phyloP scores from a whole-genome alignment of 2,329 filamentous ascomycete genomes.

The Aplosporella prunicola region DNA sequence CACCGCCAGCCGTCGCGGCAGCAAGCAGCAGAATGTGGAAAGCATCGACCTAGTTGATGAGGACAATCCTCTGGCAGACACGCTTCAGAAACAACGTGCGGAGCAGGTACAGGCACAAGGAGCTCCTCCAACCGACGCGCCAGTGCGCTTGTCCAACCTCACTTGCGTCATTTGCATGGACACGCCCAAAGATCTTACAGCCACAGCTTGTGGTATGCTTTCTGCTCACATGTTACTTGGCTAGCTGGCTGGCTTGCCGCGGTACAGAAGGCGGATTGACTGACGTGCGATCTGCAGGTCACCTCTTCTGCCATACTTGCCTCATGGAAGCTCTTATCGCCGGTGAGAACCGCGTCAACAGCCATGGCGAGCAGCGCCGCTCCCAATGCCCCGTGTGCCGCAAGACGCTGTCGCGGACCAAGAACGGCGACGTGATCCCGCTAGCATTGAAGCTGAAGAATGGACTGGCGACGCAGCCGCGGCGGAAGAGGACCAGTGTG shows the following conservation, averaged over 20 bases:
- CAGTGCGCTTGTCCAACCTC: slow-evolving; percentile 37
- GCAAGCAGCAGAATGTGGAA: slow-evolving; percentile 25
- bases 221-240: no score
- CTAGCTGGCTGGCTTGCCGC: no score
- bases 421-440: slow-evolving; percentile 30
- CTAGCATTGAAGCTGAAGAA: slow-evolving; percentile 6
- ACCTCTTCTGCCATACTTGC: slow-evolving; percentile 56
- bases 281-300: slow-evolving; percentile 44
- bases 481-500: background rate
- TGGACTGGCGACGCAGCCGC: slow-evolving; percentile 5
- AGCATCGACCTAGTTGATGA: slow-evolving; percentile 42
- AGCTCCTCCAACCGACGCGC: slow-evolving; percentile 22
- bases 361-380: slow-evolving; percentile 32
- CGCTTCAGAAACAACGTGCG: slow-evolving; percentile 43
- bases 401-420: slow-evolving; percentile 33
- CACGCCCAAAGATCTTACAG: slow-evolving; percentile 48
- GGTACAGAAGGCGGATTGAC: no score
- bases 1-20: background rate
- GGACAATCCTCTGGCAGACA: slow-evolving; percentile 31
- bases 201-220: slow-evolving; percentile 50
- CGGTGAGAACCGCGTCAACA: slow-evolving; percentile 41
- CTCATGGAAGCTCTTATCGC: slow-evolving; percentile 51
- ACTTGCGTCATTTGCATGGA: slow-evolving; percentile 58
- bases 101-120: slow-evolving; percentile 41
- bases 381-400: slow-evolving; percentile 41